phyloP scores from a whole-genome alignment of 805 yeast species.

The Torulaspora maleeae region DNA sequence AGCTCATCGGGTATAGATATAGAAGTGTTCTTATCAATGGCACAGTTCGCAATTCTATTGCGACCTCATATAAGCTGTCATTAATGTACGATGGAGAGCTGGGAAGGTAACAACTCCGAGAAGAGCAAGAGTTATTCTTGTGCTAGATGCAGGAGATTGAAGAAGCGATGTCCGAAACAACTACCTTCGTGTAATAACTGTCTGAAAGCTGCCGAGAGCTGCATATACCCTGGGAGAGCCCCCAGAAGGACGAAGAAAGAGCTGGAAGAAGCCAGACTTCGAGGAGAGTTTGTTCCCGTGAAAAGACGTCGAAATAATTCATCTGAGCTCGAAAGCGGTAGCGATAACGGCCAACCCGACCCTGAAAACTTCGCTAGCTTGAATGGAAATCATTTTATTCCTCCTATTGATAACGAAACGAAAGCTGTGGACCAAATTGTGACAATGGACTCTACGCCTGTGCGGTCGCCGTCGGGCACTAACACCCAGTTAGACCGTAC shows the following conservation, averaged over 20 bases:
- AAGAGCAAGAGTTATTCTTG: conserved; percentile 38
- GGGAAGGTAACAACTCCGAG: not conserved
- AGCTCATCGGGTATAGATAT: not conserved
- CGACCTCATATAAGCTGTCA: not conserved
- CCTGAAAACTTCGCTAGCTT: not conserved
- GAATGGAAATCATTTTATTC: not conserved
- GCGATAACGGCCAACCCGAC: conserved; percentile 1
- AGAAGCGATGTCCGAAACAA: conserved; percentile 47
- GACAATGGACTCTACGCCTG: not conserved
- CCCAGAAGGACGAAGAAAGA: conserved; percentile 39
- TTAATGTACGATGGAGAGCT: conserved; percentile 6
- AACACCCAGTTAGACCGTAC: conserved; percentile 11
- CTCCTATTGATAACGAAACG: not conserved
- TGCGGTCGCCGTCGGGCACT: not conserved
- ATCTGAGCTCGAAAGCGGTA: conserved; percentile 1
- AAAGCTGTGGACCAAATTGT: not conserved
- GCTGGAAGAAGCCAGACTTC: conserved; percentile 21
- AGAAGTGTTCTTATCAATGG: not conserved
- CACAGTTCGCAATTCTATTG: too few relatives aligned
- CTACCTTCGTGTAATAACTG: conserved; percentile 45
- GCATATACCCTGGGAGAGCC: conserved; percentile 44
- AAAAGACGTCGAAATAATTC: conserved; percentile 11
- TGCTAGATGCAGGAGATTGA: conserved; percentile 44
- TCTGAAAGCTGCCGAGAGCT: conserved; percentile 35
- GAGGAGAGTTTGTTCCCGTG: conserved; percentile 24